Conservation (phyloP, 73 alveolate genomes). For the Tetrahymena borealis region DNA sequence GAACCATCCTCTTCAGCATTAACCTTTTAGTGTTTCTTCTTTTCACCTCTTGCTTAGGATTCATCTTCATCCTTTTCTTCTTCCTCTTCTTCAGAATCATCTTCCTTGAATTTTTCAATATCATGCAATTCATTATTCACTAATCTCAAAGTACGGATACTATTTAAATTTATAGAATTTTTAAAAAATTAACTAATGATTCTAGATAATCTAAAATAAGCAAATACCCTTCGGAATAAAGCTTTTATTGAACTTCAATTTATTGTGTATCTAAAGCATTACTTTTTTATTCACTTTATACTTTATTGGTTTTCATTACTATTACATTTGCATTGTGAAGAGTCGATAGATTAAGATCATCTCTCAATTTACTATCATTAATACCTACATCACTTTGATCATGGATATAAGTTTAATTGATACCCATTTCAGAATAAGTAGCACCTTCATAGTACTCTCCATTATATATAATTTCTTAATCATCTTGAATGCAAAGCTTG, state of each 20-base stretch:
- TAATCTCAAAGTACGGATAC: constrained; percentile 35
- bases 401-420: background rate
- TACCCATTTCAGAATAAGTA: background rate
- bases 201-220: no score
- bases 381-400: background rate
- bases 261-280: background rate
- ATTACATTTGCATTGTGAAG: background rate
- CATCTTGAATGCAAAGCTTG: background rate
- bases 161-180: background rate
- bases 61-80: constrained; percentile 20
- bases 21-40: background rate
- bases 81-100: background rate
- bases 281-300: background rate
- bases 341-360: background rate
- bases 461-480: background rate
- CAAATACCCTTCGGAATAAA: background rate
- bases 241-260: background rate
- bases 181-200: background rate
- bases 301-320: background rate
- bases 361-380: background rate
- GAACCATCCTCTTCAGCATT: constrained; percentile 1
- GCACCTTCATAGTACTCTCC: background rate
- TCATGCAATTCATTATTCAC: constrained; percentile 17
- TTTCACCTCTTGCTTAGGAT: background rate
- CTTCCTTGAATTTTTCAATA: constrained; percentile 36